A percentile compares a stretch with the other conserved stretches of the same genome.
Conservation (phyloP, 1,139 yeast genomes). For the Pichia norvegensis region DNA sequence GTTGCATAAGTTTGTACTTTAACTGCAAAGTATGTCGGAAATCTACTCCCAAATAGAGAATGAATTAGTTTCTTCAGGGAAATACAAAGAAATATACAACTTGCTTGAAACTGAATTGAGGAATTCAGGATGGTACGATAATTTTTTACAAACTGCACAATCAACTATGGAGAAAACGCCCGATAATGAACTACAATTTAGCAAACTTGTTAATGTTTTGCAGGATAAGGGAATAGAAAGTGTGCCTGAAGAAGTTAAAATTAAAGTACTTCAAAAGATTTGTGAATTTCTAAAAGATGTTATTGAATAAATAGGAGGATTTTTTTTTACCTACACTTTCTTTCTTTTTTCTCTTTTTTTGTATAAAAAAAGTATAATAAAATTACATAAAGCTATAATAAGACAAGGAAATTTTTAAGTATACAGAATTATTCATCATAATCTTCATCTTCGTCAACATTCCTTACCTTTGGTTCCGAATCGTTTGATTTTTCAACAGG, state of each 20-base stretch:
- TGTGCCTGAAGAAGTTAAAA: conserved; percentile 61
- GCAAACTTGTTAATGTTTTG: conserved; percentile 42
- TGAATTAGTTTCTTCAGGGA: conserved; percentile 68
- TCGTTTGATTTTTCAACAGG: neutral
- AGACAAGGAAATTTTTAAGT: neutral
- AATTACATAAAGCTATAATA: neutral
- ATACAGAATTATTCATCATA: conserved; percentile 47
- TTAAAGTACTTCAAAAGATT: conserved; percentile 51
- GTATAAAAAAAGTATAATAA: neutral
- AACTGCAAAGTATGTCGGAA: conserved; percentile 32
- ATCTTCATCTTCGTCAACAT: conserved; percentile 76
- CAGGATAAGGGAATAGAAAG: conserved; percentile 37
- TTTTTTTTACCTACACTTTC: neutral
- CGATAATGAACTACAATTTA: conserved; percentile 36
- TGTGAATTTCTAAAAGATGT: conserved; percentile 53
- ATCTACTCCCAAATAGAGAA: conserved; percentile 60
- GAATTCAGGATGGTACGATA: conserved; percentile 83
- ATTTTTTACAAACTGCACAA: conserved; percentile 52
- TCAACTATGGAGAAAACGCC: conserved; percentile 29
- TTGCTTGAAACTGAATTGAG: conserved; percentile 55
- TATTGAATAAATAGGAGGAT: conserved; percentile 15
- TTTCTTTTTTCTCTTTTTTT: no score
- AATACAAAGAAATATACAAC: conserved; percentile 61
- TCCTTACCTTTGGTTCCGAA: conserved; percentile 51
- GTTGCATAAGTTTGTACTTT: no score